phyloP scores from a whole-genome alignment of 495 filamentous ascomycete genomes.

The Acidomyces sp. region DNA sequence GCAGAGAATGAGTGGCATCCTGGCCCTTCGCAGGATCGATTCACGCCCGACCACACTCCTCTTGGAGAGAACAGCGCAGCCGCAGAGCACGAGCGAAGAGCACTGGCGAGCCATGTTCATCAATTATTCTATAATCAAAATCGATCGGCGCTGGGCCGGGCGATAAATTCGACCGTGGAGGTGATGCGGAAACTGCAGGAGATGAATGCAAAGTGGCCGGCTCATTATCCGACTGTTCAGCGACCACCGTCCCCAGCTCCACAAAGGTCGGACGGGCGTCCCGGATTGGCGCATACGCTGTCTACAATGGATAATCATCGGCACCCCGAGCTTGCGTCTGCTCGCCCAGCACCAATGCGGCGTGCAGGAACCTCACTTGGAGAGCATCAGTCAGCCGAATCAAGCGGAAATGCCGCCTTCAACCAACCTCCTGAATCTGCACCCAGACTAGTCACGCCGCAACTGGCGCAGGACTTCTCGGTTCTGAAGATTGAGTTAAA shows the following conservation, averaged over 20 bases:
- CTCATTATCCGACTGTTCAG: constrained; percentile 83
- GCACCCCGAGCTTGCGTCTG: constrained; percentile 24
- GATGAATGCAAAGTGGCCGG: constrained; percentile 84
- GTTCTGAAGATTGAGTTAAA: constrained; percentile 90
- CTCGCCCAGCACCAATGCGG: constrained; percentile 41
- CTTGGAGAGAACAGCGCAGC: constrained; percentile 36
- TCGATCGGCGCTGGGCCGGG: constrained; percentile 65
- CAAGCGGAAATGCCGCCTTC: constrained; percentile 52
- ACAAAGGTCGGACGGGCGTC: constrained; percentile 23
- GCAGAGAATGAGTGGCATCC: constrained; percentile 45
- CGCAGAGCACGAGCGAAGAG: constrained; percentile 47
- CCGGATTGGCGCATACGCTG: constrained; percentile 30
- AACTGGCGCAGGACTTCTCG: constrained; percentile 92
- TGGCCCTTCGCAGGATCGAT: constrained; percentile 53
- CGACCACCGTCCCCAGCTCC: constrained; percentile 32
- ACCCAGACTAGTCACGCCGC: constrained; percentile 71
- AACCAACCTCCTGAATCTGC: constrained; percentile 40
- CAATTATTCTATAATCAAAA: constrained; percentile 76
- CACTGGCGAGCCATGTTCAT: constrained; percentile 56
- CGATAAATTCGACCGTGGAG: constrained; percentile 74
- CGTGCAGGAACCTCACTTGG: constrained; percentile 62
- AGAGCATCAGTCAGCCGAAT: constrained; percentile 50
- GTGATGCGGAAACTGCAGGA: constrained; percentile 66
- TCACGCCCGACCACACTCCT: constrained; percentile 46
- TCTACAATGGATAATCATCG: constrained; percentile 25